Base-by-base conservation (phyloP, 2,329 filamentous ascomycete species). In the Microsporum canis region DNA sequence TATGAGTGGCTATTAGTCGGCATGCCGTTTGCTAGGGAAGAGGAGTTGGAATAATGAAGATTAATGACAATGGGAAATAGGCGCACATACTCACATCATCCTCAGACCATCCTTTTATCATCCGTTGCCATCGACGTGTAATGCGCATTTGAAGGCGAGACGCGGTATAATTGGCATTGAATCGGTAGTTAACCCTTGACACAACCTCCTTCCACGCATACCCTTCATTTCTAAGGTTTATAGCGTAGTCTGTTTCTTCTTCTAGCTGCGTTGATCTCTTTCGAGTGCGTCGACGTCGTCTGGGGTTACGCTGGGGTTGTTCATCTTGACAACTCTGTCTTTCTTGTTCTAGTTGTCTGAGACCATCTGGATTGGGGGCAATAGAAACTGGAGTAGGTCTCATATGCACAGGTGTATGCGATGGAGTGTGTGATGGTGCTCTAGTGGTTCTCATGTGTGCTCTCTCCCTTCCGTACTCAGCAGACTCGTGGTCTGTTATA, bases 81-180 rank as follows among this genome's bases (percentile, higher is more conserved):
- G 49, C 36, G 65, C 68, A 75, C 75, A 67, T 75, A 76, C 74
- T 75, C 73, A 76, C 73, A 75, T 77, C 73, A 60, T 71, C 68
- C 62, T 75, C 72, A 61, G 74, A 72, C 74, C 75, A 76, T 45
- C 68, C 64, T 31, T 72, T 69, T 59, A 72, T 68, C 59, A 73
- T 72, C 51, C 72, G 70, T 49, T 73, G 65, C 43, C 58, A 59
- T 53, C 61, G 59, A 36, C 75, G 73, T 39, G 70, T 65, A 62
- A 75, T 69, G 36, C 75, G 71, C 75, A 77, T 77, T 65, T 77
- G 75, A 62, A 77, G 66, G 36, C 73, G 68, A 3, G 75, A 73
- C 62, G 75, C 71, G 27, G 71, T 69, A 5, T 70, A 71, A 64
- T 75, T 71, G 60, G 72, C 74, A 23, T 72, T 65, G 64, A 74